Conservation (phyloP, 176 grass and related monocot species). For the Dendrocalamus sinicus region DNA sequence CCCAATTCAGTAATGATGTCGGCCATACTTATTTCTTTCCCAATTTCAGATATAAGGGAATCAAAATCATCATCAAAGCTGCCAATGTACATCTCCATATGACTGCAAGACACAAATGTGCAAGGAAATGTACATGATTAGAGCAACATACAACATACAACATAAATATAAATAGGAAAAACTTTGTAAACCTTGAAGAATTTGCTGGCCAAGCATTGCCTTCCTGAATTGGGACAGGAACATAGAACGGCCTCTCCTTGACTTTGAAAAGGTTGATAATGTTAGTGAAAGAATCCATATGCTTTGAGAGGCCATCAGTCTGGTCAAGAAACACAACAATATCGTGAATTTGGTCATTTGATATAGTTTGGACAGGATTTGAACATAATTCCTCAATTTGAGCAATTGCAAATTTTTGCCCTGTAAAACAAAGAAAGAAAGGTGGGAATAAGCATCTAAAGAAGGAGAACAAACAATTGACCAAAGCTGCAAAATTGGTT, state of each 20-base stretch:
- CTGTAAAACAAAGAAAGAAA: slow-evolving; percentile 48
- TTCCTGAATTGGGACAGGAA: slow-evolving; percentile 54
- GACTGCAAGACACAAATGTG: slow-evolving; percentile 48
- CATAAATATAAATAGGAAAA: slow-evolving; percentile 16
- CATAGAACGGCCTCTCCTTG: slow-evolving; percentile 61
- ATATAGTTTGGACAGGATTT: slow-evolving; percentile 55
- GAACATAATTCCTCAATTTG: slow-evolving; percentile 78
- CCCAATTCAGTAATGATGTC: slow-evolving; percentile 55
- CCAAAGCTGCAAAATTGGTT: slow-evolving; percentile 8
- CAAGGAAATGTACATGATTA: slow-evolving; percentile 36
- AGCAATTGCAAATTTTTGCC: slow-evolving; percentile 71
- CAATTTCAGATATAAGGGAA: slow-evolving; percentile 56
- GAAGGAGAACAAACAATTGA: not conserved
- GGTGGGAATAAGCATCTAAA: slow-evolving; percentile 17
- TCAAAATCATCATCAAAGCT: slow-evolving; percentile 57
- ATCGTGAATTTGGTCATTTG: slow-evolving; percentile 81
- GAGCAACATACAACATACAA: slow-evolving; percentile 9
- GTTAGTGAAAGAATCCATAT: slow-evolving; percentile 72
- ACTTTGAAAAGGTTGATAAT: slow-evolving; percentile 71
- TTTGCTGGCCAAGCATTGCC: slow-evolving; percentile 37
- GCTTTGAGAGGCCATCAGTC: slow-evolving; percentile 71
- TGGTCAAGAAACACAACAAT: slow-evolving; percentile 84
- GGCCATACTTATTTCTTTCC: slow-evolving; percentile 55
- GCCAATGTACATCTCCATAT: slow-evolving; percentile 53
- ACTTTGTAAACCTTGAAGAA: slow-evolving; percentile 44